Base-by-base conservation (phyloP, 2,329 filamentous ascomycete species). In the Thermothelomyces thermophilus region DNA sequence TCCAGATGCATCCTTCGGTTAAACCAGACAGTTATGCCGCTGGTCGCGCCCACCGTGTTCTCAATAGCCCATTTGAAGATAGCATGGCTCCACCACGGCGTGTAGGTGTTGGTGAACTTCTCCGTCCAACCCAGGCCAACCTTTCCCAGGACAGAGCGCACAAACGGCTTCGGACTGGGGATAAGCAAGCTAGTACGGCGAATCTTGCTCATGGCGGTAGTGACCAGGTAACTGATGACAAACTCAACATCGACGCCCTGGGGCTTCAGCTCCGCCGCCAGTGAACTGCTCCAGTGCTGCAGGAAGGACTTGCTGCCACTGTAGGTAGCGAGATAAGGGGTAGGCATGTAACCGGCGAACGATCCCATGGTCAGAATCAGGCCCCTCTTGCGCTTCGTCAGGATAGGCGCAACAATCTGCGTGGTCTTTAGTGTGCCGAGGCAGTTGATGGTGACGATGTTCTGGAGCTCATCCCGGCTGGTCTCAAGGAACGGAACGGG, bases 291-390 rank as follows among this genome's bases (percentile, higher is more conserved):
- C 93, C 93, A 98, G 64, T 95, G 85, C 71, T 97, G 91, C 42
- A 98, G 77, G 78, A 98, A 98, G 1, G 93, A 91, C 73, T 98
- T 98, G 80, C 86, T 93, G 58, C 93, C 93, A 39, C 88, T 94
- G 76, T 98, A 98, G 3, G 93, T 97, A 11, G 93, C 93, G 39
- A 98, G 79, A 48, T 93, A 83, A 5, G 94, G 90, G 0, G 89
- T 95, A 7, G 93, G 93, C 54, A 93, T 81, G 70, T 94, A 85
- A 58, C 93, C 94, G 55, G 86, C 93, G 65, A 97, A 95, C 10
- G 90, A 96, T 41, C 91, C 93, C 90, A 98, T 96, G 51, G 91
- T 98, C 48, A 98, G 75, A 63, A 98, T 89, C 31, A 98, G 76
- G 20, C 94, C 93, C 50, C 83, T 82, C 71, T 87, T 89, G 62